Percentiles rank a stretch among this genome's conserved stretches.
Evolutionary conservation across 306 rosid genomes (phyloP).

Genomic region (Comarum palustre): DNA sequence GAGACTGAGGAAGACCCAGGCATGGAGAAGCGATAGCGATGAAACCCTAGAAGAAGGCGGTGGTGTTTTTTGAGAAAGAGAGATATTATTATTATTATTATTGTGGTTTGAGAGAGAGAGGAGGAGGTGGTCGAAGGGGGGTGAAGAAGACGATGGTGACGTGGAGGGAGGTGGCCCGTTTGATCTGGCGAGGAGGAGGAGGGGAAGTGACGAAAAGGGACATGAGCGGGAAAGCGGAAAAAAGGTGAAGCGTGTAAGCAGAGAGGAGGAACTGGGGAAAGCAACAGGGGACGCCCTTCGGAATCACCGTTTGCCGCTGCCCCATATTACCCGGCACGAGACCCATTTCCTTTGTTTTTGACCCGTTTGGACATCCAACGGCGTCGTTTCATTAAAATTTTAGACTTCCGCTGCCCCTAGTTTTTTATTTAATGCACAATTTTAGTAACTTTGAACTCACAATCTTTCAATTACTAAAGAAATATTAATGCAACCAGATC

Average conservation of each 20-base stretch:
- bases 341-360: background rate
- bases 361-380: background rate
- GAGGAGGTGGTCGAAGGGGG: constrained; percentile 37
- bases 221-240: constrained; percentile 27
- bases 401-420: too few species aligned
- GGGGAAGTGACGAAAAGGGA: constrained; percentile 62
- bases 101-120: constrained; percentile 16
- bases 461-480: too few species aligned
- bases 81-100: constrained; percentile 2
- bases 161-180: constrained; percentile 56
- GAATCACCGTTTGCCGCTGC: constrained; percentile 3
- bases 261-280: constrained; percentile 20
- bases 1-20: constrained; percentile 23
- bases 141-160: constrained; percentile 62
- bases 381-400: background rate
- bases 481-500: too few species aligned
- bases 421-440: too few species aligned
- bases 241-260: constrained; percentile 27
- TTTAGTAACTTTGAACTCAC: too few species aligned
- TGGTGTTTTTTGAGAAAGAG: constrained; percentile 26
- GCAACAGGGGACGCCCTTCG: constrained; percentile 7
- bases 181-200: constrained; percentile 35
- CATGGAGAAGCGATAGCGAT: background rate
- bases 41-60: constrained; percentile 58
- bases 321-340: background rate